Evolutionary conservation across 1,284 basidiomycete genomes (phyloP).

Genomic region (Cryptococcus depauperatus): DNA sequence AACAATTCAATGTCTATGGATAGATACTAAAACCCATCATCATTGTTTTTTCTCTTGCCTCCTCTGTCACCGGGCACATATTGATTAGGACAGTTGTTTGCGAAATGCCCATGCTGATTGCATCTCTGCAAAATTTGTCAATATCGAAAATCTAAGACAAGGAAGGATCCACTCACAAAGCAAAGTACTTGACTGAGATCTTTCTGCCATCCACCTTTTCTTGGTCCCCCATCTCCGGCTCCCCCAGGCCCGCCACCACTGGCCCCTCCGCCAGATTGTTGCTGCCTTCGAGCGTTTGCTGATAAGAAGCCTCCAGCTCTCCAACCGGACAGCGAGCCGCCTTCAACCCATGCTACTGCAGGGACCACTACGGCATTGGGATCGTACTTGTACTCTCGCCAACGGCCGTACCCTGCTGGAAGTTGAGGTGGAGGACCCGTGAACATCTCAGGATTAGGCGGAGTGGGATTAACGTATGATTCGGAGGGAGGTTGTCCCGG

Average conservation of each 20-base stretch:
- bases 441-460: constrained; percentile 61
- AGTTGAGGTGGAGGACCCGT: constrained; percentile 74
- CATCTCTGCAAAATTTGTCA: constrained; percentile 13
- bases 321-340: constrained; percentile 34
- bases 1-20: too few relatives aligned
- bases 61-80: constrained; percentile 43
- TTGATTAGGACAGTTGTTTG: constrained; percentile 77
- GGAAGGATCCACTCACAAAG: constrained; percentile 61
- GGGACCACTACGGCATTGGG: constrained; percentile 47
- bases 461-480: constrained; percentile 69
- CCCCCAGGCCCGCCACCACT: constrained; percentile 18
- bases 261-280: constrained; percentile 39
- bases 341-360: constrained; percentile 38
- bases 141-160: background rate
- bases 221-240: constrained; percentile 35
- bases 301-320: constrained; percentile 34
- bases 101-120: constrained; percentile 77
- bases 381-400: constrained; percentile 73
- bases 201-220: constrained; percentile 32
- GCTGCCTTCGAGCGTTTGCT: constrained; percentile 27
- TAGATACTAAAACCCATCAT: background rate
- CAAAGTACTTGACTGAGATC: constrained; percentile 73
- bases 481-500: constrained; percentile 54
- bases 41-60: constrained; percentile 20
- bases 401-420: constrained; percentile 58